Percentiles rank a stretch among this genome's conserved stretches.
Evolutionary conservation across 164 flowering plant genomes (phyloP).

Genomic region (Warburgia ugandensis): DNA sequence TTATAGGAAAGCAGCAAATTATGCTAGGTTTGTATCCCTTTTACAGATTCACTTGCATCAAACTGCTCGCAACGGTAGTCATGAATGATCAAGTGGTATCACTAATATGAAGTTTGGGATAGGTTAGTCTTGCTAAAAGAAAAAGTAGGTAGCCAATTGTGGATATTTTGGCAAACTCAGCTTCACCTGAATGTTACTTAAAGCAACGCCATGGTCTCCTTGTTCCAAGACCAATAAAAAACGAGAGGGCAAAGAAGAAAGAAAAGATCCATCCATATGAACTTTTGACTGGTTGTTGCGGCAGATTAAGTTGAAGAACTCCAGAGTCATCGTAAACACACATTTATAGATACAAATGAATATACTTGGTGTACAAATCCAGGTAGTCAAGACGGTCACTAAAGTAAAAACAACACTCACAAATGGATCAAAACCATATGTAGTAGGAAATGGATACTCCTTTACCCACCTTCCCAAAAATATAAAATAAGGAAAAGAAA

Average conservation of each 20-base stretch:
- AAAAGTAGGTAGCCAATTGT: too few relatives aligned
- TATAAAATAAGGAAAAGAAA: background rate
- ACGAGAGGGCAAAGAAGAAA: too few relatives aligned
- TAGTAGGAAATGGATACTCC: slow-evolving; percentile 1
- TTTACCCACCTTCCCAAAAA: slow-evolving; percentile 7
- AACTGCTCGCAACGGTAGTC: too few relatives aligned
- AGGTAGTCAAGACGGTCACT: slow-evolving; percentile 3
- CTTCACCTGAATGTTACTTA: background rate
- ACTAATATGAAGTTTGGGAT: too few relatives aligned
- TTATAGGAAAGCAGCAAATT: too few relatives aligned
- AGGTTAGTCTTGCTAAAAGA: too few relatives aligned
- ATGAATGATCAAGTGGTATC: too few relatives aligned
- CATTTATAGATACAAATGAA: slow-evolving; percentile 10
- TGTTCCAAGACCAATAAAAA: background rate
- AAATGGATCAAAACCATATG: slow-evolving; percentile 4
- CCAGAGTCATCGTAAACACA: slow-evolving; percentile 3
- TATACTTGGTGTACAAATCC: slow-evolving; percentile 8
- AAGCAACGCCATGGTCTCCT: background rate
- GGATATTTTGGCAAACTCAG: too few relatives aligned
- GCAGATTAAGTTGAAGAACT: background rate
- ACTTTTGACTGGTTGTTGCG: background rate
- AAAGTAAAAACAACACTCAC: slow-evolving; percentile 4
- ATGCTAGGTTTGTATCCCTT: too few relatives aligned
- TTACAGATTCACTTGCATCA: too few relatives aligned
- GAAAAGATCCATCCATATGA: too few relatives aligned